Evolutionary conservation across 176 grass and related monocot genomes (phyloP).

Genomic region (Aegilops bicornis): DNA sequence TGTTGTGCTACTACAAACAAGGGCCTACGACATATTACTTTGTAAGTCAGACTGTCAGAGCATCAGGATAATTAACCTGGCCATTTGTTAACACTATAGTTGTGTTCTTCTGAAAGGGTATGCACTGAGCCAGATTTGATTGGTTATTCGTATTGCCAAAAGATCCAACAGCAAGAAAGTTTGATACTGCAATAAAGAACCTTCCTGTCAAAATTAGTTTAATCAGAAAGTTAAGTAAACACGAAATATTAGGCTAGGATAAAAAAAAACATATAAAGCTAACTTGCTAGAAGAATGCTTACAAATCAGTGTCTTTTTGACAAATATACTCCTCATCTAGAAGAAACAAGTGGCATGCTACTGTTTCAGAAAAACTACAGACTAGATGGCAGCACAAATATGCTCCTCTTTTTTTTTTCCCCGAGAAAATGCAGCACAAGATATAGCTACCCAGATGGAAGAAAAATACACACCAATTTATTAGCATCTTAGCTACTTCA

Average conservation of each 20-base stretch:
- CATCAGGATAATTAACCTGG: conserved; percentile 52
- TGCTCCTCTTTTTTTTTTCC: background rate
- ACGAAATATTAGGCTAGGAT: conserved; percentile 16
- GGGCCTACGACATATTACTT: conserved; percentile 15
- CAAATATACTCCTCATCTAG: background rate
- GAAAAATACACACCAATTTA: conserved; percentile 25
- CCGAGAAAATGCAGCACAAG: background rate
- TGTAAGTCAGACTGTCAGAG: conserved; percentile 8
- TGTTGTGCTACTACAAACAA: background rate
- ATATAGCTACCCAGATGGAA: conserved; percentile 4
- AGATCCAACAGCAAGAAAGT: conserved; percentile 53
- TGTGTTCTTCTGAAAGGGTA: conserved; percentile 90
- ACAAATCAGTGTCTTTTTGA: conserved; percentile 21
- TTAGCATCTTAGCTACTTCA: conserved; percentile 7
- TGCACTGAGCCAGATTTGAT: conserved; percentile 65
- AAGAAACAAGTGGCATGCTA: conserved; percentile 14
- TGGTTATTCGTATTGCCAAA: conserved; percentile 55
- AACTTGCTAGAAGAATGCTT: conserved; percentile 13
- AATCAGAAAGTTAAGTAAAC: conserved; percentile 51
- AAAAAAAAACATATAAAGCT: conserved; percentile 15
- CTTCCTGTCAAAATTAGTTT: conserved; percentile 70
- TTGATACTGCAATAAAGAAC: conserved; percentile 94
- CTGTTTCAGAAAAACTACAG: background rate
- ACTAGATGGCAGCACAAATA: conserved; percentile 15
- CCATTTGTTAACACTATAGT: conserved; percentile 74